Evolutionary conservation across 768 basidiomycete species (phyloP).

Genomic region (Astraeus odoratus): DNA sequence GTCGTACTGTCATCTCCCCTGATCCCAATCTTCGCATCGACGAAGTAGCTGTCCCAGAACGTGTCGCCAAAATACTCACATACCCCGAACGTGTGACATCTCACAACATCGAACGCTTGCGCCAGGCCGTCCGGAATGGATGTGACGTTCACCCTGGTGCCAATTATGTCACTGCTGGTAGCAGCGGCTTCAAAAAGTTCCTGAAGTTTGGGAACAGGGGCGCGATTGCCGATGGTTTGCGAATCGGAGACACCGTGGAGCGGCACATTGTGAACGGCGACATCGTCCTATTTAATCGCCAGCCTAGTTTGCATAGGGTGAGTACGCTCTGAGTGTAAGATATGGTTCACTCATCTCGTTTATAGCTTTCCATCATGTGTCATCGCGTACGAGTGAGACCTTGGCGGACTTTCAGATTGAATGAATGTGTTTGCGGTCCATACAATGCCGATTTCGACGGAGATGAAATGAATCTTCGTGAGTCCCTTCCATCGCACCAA

Average conservation of each 20-base stretch:
- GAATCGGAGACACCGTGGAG: conserved; percentile 89
- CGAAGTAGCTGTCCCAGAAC: conserved; percentile 95
- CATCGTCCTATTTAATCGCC: conserved; percentile 96
- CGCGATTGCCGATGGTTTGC: conserved; percentile 73
- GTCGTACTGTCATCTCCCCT: conserved; percentile 96
- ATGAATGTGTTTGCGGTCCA: conserved; percentile 98
- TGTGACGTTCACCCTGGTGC: conserved; percentile 91
- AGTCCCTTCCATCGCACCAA: conserved; percentile 22
- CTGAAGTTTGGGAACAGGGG: conserved; percentile 79
- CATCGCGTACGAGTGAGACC: conserved; percentile 94
- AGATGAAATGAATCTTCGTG: conserved; percentile 99
- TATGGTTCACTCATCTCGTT: conserved; percentile 2
- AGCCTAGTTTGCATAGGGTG: conserved; percentile 95
- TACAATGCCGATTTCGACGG: conserved; percentile 99
- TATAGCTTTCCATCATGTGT: conserved; percentile 94
- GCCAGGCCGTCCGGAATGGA: conserved; percentile 79
- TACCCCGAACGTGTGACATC: conserved; percentile 93
- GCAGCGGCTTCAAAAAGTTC: conserved; percentile 79
- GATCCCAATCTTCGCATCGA: conserved; percentile 99
- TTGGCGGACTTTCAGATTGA: conserved; percentile 94
- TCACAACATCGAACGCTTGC: conserved; percentile 78
- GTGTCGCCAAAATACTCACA: conserved; percentile 90
- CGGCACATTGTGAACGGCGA: conserved; percentile 93
- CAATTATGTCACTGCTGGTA: conserved; percentile 82
- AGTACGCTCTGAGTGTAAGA: conserved; percentile 3